Base-by-base conservation (phyloP, 768 basidiomycete species). In the Tricholoma bakamatsutake region DNA sequence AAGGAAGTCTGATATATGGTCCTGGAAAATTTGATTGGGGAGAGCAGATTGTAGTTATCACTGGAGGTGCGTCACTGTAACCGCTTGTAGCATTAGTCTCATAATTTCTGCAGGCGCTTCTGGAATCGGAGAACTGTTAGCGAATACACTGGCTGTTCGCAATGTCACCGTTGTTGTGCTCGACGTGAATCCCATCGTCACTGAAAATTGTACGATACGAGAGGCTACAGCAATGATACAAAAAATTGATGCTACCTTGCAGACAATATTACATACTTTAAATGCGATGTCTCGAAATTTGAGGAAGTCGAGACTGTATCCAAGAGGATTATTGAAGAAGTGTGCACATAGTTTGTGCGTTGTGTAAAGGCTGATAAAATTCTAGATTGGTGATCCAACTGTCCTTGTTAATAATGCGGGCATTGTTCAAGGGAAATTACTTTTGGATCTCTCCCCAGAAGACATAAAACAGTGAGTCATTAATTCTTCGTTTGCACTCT, bases 331-430 rank as follows among this genome's bases (percentile, higher is more conserved):
- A 69, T 84, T 4, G 80, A 89, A 64, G 94, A 98, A 77, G 92
- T 92, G 57, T 59, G 71, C 31, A 9, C 24, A 12, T 31, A 46
- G 50, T 27, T 5, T n/a, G 48, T 7, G n/a, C 28, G 10, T 27
- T 35, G n/a, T 30, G 4, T 6, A 37, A 27, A 33, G 54, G 21
- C 58, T 56, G 30, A 48, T 52, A 48, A 45, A 43, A 30, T 46
- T 21, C 27, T 62, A 95, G 91, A 77, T 96, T 52, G 95, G 92
- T 3, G 79, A 89, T 56, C 91, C 91, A 0, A 97, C 97, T 0
- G 80, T 98, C 37, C 73, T 99, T 21, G 76, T 99, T 62, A 98
- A 98, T 73, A 98, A 96, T 66, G 97, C 96, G 0, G 97, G 95
- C 17, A 85, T 97, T 55, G 91, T 90, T 24, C 90, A 94, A 71